A percentile compares a stretch with the other conserved stretches of the same genome.
These are phyloP conservation scores for Grammothele lineata DNA, from an alignment of 768 basidiomycete genomes.

Conservation along the genomic window DNA sequence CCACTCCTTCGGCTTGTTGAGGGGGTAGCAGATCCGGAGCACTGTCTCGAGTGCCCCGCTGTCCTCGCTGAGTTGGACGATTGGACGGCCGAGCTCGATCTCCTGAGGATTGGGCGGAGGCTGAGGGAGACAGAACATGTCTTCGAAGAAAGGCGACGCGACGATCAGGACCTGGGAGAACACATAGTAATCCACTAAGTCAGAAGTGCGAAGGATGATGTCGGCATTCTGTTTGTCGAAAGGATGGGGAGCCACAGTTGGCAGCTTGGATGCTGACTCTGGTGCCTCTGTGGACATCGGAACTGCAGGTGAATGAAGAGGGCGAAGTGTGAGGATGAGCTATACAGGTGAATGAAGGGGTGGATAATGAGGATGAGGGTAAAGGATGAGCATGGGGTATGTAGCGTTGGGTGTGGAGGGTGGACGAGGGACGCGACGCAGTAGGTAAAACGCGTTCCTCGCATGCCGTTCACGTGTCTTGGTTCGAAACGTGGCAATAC, in stretches of 20 bases:
- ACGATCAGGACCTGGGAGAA: conserved; percentile 51
- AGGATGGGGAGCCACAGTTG: neutral
- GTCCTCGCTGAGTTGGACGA: conserved; percentile 8
- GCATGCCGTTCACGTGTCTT: too few species aligned
- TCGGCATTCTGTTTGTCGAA: conserved; percentile 26
- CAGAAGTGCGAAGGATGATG: conserved; percentile 51
- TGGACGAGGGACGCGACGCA: too few species aligned
- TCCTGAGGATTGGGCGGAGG: conserved; percentile 17
- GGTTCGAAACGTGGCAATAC: too few species aligned
- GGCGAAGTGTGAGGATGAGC: too few species aligned
- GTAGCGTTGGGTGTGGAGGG: too few species aligned
- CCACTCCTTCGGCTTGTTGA: conserved; percentile 3
- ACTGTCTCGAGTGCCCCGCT: conserved; percentile 12
- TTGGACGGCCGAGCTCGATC: neutral
- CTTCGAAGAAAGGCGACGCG: conserved; percentile 51
- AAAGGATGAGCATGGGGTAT: too few species aligned
- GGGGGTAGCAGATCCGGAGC: conserved; percentile 18
- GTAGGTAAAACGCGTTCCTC: too few species aligned
- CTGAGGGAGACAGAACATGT: conserved; percentile 48
- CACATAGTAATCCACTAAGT: conserved; percentile 44
- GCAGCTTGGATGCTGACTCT: too few species aligned
- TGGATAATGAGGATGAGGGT: too few species aligned
- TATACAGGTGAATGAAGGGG: too few species aligned
- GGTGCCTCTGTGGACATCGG: too few species aligned
- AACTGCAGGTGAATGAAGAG: too few species aligned